Base-by-base conservation (phyloP, 768 basidiomycete genomes). In the Obba rivulosa region DNA sequence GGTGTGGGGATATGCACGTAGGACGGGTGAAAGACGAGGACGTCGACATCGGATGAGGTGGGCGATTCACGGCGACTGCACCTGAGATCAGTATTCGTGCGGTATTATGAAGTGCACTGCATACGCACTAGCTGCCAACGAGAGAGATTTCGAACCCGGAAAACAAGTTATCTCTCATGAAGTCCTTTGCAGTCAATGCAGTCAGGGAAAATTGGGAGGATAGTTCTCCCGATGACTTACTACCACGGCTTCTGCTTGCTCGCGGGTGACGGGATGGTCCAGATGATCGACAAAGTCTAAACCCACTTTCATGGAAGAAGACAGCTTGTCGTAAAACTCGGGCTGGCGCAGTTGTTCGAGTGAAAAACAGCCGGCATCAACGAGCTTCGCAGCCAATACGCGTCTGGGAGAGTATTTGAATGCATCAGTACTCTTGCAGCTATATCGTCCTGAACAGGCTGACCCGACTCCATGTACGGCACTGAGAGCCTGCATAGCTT, bases 111-210 rank as follows among this genome's bases (percentile, higher is more conserved):
- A 20, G n/a, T n/a, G n/a, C n/a, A n/a, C n/a, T 31, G 22, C 7
- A 31, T 13, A 43, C 83, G 60, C 58, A 85, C 83, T 82, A 79
- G 63, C 69, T 70, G 9, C 81, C 83, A 0, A 70, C 70, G n/a
- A 80, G 56, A 24, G 72, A 57, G 16, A 78, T 52, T 49, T 80
- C 76, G 52, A 74, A 79, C 39, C 71, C 74, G 17, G 69, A 57
- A 34, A 73, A 69, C 5, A 83, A 51, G 48, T 69, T 69, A 14
- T 74, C 66, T 25, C 64, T 67, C 45, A 80, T 68, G 43, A 79
- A 81, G 43, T 69, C 65, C 83, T 84, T 50, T 16, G 24, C 44
- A 2, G 17, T 31, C 18, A 9, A 5, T 23, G 17, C 20, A 14
- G 10, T 35, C 17, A 46, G 23, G 35, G 10, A n/a, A 49, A 18